Evolutionary conservation across 352 stramenopile species (phyloP).

Genomic region (Phytophthora boehmeriae): DNA sequence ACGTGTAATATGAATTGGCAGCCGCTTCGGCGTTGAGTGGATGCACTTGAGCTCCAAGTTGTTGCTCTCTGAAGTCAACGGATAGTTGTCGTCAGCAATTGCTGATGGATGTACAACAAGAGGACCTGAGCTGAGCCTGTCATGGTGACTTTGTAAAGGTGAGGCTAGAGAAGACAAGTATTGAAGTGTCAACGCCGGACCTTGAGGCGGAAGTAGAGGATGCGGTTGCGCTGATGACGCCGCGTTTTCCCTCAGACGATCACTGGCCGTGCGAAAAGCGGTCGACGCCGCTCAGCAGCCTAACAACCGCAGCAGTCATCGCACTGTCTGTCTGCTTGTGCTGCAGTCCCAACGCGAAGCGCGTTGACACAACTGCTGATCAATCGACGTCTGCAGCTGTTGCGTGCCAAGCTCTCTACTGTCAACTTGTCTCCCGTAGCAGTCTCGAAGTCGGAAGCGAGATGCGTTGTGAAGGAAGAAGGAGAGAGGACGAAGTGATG

Average conservation of each 20-base stretch:
- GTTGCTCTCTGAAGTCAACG: too few relatives aligned
- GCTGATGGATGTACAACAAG: not conserved
- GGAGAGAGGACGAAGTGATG: too few relatives aligned
- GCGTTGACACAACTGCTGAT: not conserved
- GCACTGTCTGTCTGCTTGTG: not conserved
- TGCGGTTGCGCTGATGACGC: conserved; percentile 1
- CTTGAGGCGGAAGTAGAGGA: conserved; percentile 1
- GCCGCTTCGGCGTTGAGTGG: not conserved
- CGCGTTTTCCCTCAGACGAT: not conserved
- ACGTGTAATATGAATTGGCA: not conserved
- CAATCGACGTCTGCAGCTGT: not conserved
- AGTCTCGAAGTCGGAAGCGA: not conserved
- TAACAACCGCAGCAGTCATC: not conserved
- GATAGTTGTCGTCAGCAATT: too few relatives aligned
- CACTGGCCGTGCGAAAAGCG: not conserved
- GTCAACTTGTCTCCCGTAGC: not conserved
- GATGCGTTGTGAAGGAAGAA: not conserved
- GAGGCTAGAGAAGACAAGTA: not conserved
- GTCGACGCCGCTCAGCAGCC: not conserved
- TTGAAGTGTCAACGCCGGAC: not conserved
- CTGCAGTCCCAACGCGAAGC: not conserved
- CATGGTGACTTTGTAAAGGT: not conserved
- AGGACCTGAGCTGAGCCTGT: not conserved
- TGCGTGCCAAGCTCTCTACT: not conserved
- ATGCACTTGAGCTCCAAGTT: too few relatives aligned